Evolutionary conservation across 495 filamentous ascomycete genomes (phyloP).

Genomic region (Penicillium maclennaniae): DNA sequence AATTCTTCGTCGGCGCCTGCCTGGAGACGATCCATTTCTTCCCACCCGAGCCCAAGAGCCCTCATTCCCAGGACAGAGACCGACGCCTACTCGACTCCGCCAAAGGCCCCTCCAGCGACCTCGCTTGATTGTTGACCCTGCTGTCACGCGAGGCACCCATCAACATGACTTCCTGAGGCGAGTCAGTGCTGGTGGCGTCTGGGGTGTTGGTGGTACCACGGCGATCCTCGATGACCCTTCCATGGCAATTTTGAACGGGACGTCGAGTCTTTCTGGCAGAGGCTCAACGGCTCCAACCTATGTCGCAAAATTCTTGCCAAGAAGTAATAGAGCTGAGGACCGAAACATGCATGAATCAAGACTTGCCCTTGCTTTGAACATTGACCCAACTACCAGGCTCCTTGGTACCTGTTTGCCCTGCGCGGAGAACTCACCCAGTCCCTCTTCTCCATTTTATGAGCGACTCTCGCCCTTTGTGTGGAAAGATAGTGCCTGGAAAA

Average conservation of each 20-base stretch:
- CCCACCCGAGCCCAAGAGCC: conserved; percentile 16
- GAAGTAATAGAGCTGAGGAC: conserved; percentile 53
- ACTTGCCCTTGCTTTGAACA: conserved; percentile 76
- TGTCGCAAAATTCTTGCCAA: conserved; percentile 61
- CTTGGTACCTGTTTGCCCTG: conserved; percentile 40
- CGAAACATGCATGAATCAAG: conserved; percentile 67
- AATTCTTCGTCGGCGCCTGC: conserved; percentile 53
- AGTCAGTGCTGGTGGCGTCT: conserved; percentile 68
- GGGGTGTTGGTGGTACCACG: conserved; percentile 71
- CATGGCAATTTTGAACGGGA: conserved; percentile 53
- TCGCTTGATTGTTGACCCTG: conserved; percentile 30
- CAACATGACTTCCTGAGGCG: conserved; percentile 25
- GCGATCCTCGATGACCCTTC: conserved; percentile 42
- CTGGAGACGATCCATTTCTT: conserved; percentile 65
- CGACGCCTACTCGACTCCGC: conserved; percentile 16
- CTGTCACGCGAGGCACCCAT: conserved; percentile 6
- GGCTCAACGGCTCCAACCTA: conserved; percentile 74
- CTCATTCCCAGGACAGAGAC: conserved; percentile 21
- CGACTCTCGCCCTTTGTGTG: conserved; percentile 40
- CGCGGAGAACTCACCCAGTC: conserved; percentile 20
- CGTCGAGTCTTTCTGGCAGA: conserved; percentile 59
- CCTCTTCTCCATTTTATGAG: conserved; percentile 32
- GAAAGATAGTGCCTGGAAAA: conserved; percentile 60
- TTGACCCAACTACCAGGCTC: conserved; percentile 64
- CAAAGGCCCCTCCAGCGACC: conserved; percentile 33